Conservation (phyloP, 2,329 filamentous ascomycete species). For the Gliomastix tumulicola region DNA sequence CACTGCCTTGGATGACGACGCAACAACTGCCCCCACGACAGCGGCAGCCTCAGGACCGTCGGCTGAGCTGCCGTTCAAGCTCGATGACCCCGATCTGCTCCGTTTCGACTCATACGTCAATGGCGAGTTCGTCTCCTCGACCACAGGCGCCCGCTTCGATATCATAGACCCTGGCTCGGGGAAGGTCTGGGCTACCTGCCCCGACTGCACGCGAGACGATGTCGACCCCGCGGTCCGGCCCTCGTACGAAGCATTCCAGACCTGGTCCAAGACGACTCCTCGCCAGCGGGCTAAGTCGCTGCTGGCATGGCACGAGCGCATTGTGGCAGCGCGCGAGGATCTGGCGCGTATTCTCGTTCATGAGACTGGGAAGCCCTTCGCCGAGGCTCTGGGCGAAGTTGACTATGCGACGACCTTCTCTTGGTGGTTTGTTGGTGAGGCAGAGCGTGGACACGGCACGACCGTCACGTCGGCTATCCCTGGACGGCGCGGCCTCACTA, state of each 20-base stretch:
- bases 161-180: slow-evolving; percentile 47
- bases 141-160: slow-evolving; percentile 39
- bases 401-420: slow-evolving; percentile 47
- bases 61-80: slow-evolving; percentile 30
- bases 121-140: slow-evolving; percentile 36
- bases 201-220: slow-evolving; percentile 33
- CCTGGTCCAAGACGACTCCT: slow-evolving; percentile 27
- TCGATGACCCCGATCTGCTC: slow-evolving; percentile 38
- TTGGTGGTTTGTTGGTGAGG: slow-evolving; percentile 50
- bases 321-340: slow-evolving; percentile 28
- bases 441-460: slow-evolving; percentile 47
- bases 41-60: too few species aligned
- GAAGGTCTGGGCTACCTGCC: slow-evolving; percentile 40
- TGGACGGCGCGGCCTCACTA: slow-evolving; percentile 58
- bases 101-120: slow-evolving; percentile 43
- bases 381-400: slow-evolving; percentile 46
- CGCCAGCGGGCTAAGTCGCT: slow-evolving; percentile 26
- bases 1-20: too few species aligned
- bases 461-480: slow-evolving; percentile 53
- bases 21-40: too few species aligned
- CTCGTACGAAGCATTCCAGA: slow-evolving; percentile 25
- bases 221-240: slow-evolving; percentile 27
- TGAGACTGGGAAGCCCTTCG: slow-evolving; percentile 51
- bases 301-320: slow-evolving; percentile 28
- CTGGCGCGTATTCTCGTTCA: slow-evolving; percentile 29